Base-by-base conservation (phyloP, 768 basidiomycete genomes). In the Xerocomus spinulosus region DNA sequence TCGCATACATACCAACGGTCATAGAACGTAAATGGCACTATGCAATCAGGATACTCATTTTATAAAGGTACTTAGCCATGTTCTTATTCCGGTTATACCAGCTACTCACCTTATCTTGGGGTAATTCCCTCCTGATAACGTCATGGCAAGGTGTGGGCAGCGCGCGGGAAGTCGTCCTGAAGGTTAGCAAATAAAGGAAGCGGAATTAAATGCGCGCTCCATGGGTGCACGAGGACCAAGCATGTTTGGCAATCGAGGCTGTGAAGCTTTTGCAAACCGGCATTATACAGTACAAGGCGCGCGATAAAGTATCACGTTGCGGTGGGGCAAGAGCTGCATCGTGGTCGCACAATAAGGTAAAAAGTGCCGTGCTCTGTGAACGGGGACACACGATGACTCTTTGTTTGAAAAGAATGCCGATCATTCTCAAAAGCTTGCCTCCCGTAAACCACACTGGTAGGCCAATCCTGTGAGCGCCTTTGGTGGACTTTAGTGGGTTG, bases 401-500 rank as follows among this genome's bases (percentile, higher is more conserved):
- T 46, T n/a, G 28, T 46, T 28, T 30, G 42, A 42, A 30, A 17
- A 44, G 21, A 26, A 41, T 3, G 52, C 38, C 44, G 35, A 59
- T 58, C 53, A 30, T 40, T 42, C 42, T 54, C 25, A 9, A 15
- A 20, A 4, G 20, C 29, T 28, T 7, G 7, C 30, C 25, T 28
- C 44, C 36, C 18, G 33, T 48, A 45, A 44, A 43, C 38, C 30
- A 29, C 21, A 26, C 34, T 23, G 33, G 46, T 50, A 41, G 45
- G 41, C 15, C 37, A 32, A 32, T 26, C 10, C 13, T 13, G 36
- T 29, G 25, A 9, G 30, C 20, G 13, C 5, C n/a, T 24, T 32
- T 25, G 50, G 49, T 37, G 49, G 58, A 42, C 15, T 44, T 57
- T 36, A 20, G 40, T 28, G 18, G 40, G 40, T 17, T 3, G 33